A percentile compares a stretch with the other conserved stretches of the same genome.
phyloP scores from a whole-genome alignment of 2,329 filamentous ascomycete species.

The Scedosporium minutisporum region DNA sequence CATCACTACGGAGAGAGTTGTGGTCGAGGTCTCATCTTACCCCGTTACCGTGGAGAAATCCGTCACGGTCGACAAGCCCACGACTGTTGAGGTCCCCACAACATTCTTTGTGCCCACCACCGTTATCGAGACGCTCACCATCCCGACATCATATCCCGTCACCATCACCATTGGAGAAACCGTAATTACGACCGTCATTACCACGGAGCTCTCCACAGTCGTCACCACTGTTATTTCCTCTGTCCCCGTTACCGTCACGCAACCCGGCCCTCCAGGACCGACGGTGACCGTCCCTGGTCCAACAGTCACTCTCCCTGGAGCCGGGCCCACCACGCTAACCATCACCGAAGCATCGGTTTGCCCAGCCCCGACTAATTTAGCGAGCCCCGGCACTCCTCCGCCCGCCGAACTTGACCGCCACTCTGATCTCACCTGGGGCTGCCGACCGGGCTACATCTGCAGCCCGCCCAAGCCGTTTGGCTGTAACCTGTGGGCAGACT shows the following conservation, averaged over 20 bases:
- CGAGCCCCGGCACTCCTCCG: conserved; percentile 7
- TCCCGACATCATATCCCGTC: conserved; percentile 11
- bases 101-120: conserved; percentile 8
- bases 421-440: conserved; percentile 43
- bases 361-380: conserved; percentile 18
- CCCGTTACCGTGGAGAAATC: conserved; percentile 11
- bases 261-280: conserved; percentile 14
- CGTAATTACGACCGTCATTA: conserved; percentile 10
- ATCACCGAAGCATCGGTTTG: conserved; percentile 19
- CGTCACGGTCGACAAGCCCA: not conserved
- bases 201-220: conserved; percentile 11
- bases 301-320: conserved; percentile 20
- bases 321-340: conserved; percentile 15
- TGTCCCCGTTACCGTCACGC: conserved; percentile 11
- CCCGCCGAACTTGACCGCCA: conserved; percentile 19
- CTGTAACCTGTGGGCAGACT: conserved; percentile 41
- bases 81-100: not conserved
- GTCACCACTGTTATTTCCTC: conserved; percentile 10
- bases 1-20: not conserved
- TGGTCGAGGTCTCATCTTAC: conserved; percentile 4
- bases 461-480: conserved; percentile 35
- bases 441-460: conserved; percentile 42
- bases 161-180: conserved; percentile 12
- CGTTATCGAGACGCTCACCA: conserved; percentile 10
- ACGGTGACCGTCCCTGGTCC: conserved; percentile 21